Evolutionary conservation across 345 rosid genomes (phyloP), one percentile per base, ranked within the genome.

Genomic region (Citrus glauca): DNA sequence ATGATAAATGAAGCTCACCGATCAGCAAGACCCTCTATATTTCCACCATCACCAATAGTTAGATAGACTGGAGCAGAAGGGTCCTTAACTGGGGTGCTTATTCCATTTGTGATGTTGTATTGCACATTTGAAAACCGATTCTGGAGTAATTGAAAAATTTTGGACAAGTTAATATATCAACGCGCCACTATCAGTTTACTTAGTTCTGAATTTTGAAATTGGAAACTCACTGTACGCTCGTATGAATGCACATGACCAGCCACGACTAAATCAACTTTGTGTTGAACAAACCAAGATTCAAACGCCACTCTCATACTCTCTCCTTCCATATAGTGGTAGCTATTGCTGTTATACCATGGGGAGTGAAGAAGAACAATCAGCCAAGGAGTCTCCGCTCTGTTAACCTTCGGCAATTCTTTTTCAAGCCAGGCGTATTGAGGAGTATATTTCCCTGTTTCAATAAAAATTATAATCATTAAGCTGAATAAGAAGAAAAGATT

Each of bases 321-420:
- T 28, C 88, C 85, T 82, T 85, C 88, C 87, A 85, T 85, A 63
- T 85, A 85, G 38, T 85, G 87, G 35, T 82, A 82, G 50, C 53
- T 40, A 33, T 78, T 77, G 82, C 85, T 80, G 53, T 82, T 80
- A 66, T 85, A 78, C 88, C 88, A 82, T 32, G 85, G 84, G 14
- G 82, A 75, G 57, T 82, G 88, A 68, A 85, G 50, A 9, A 85
- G 77, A 63, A 85, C 85, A 24, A 85, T 71, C 71, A 85, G 50
- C 85, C 85, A 85, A 33, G 88, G 85, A n/a, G 88, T 85, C 75
- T 82, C 82, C 9, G 76, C 22, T 62, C 88, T 66, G 66, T 85
- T 80, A 22, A 85, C 80, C 73, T 85, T 85, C 0, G 80, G 78
- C 16, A 85, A 32, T 33, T 82, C 88, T 6, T 82, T 55, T 38